A percentile compares a stretch with the other conserved stretches of the same genome.
These are phyloP conservation scores for Zygoascus tannicola DNA, from an alignment of 805 yeast species.

Conservation along the genomic window DNA sequence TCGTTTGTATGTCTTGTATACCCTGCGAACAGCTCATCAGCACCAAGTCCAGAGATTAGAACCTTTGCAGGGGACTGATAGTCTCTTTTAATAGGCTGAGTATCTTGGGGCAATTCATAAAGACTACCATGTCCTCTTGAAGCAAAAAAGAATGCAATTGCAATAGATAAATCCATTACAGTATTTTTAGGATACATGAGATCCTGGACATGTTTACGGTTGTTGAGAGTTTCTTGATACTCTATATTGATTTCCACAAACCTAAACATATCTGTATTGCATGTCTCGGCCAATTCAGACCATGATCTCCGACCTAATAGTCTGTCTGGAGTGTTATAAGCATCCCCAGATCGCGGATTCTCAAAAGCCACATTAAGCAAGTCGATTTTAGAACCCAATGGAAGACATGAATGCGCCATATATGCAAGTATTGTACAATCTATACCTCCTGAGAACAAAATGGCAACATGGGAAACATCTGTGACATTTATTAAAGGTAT, in stretches of 20 bases:
- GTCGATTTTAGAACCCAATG: slow-evolving; percentile 39
- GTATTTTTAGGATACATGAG: slow-evolving; percentile 79
- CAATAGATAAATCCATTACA: slow-evolving; percentile 93
- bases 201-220: slow-evolving; percentile 43
- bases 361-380: slow-evolving; percentile 89
- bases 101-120: slow-evolving; percentile 7
- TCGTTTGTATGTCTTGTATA: slow-evolving; percentile 65
- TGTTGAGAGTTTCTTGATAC: slow-evolving; percentile 51
- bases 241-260: slow-evolving; percentile 66
- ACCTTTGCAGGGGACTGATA: slow-evolving; percentile 47
- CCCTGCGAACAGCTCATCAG: slow-evolving; percentile 95
- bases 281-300: slow-evolving; percentile 34
- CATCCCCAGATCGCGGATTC: slow-evolving; percentile 62
- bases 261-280: slow-evolving; percentile 22
- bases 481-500: slow-evolving; percentile 5
- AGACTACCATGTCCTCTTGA: slow-evolving; percentile 45
- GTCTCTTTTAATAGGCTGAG: slow-evolving; percentile 3
- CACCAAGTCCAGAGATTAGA: slow-evolving; percentile 86
- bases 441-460: slow-evolving; percentile 88
- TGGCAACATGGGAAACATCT: slow-evolving; percentile 34
- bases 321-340: slow-evolving; percentile 75
- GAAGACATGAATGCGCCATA: slow-evolving; percentile 24
- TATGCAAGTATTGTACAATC: slow-evolving; percentile 80
- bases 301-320: slow-evolving; percentile 59
- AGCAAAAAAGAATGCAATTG: slow-evolving; percentile 92